A percentile compares a stretch with the other conserved stretches of the same genome.
Conservation (phyloP, 169 alveolate species). For the Pseudocohnilembus persalinus region DNA sequence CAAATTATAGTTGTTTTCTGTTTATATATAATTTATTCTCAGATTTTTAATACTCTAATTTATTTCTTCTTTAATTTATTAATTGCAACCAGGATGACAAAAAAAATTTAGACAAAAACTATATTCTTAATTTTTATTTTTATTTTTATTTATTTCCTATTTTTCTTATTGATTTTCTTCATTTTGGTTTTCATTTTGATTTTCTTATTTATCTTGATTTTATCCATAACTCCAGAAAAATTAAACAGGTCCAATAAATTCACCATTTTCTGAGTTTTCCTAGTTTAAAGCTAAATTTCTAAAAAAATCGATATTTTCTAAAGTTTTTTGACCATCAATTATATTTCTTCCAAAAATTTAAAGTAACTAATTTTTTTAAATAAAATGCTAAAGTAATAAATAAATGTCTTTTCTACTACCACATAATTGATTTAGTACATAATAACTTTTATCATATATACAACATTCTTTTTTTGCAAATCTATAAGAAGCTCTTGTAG, state of each 20-base stretch:
- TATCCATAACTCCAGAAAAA: constrained; percentile 5
- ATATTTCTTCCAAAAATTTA: not conserved
- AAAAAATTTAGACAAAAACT: not conserved
- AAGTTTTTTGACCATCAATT: not conserved
- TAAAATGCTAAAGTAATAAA: constrained; percentile 8
- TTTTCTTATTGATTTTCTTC: not conserved
- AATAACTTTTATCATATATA: constrained; percentile 75
- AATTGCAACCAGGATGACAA: not conserved
- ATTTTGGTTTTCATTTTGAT: constrained; percentile 1
- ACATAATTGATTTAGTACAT: constrained; percentile 6
- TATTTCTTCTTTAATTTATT: no score
- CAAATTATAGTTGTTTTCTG: constrained; percentile 19
- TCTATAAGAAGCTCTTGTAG: constrained; percentile 80
- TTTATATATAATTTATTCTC: not conserved
- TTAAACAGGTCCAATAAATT: constrained; percentile 26
- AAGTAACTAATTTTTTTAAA: not conserved
- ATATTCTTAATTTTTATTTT: no score
- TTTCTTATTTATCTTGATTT: not conserved
- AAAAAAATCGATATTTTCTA: constrained; percentile 1
- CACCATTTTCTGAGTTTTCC: constrained; percentile 1
- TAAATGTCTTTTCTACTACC: not conserved
- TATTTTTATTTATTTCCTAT: no score
- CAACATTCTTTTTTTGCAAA: constrained; percentile 64
- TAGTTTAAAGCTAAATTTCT: no score
- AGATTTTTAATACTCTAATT: not conserved